Base-by-base conservation (phyloP, 1,284 basidiomycete species). In the Coniophora puteana region DNA sequence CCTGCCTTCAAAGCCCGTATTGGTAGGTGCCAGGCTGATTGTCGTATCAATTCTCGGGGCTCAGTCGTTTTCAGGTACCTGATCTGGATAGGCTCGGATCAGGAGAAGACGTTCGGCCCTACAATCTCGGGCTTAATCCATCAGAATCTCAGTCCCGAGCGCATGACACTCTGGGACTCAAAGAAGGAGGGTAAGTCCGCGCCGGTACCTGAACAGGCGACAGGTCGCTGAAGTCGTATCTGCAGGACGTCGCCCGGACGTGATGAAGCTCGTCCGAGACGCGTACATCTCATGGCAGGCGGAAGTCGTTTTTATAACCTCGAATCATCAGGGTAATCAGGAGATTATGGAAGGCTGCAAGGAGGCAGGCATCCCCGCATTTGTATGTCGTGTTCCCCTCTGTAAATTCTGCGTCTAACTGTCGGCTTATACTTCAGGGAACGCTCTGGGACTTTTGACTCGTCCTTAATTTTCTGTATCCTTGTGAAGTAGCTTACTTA, bases 271-370 rank as follows among this genome's bases (percentile, higher is more conserved):
- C 17, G 58, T 71, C 30, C 59, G 57, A 36, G 65, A 70, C 18
- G 60, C 57, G 12, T 68, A 68, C 46, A 42, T 52, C 11, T 53
- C 60, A 8, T 71, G 66, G 64, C 51, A 53, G 10, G 69, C 69
- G 1, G 80, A 84, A 52, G 77, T 82, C 7, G 73, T 82, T 4
- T 79, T 83, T 53, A 80, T 83, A 48, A 82, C 80, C 11, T 80
- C 77, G 3, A 82, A 82, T 55, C 69, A 62, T 51, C 68, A 71
- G 42, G 80, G 80, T 7, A 81, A 81, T 55, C 65, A 68, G 46
- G 79, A 83, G 57, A 74, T 83, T 61, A 81, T 82, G 78, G 77
- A 80, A 51, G 78, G 78, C 13, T 81, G 78, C 55, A 81, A 77
- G 59, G 68, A 66, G 48, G 72, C 71, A 21, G 72, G 74, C 16